A percentile compares a stretch with the other conserved stretches of the same genome.
Evolutionary conservation across 345 rosid genomes (phyloP).

Genomic region (Nasturtium officinale): DNA sequence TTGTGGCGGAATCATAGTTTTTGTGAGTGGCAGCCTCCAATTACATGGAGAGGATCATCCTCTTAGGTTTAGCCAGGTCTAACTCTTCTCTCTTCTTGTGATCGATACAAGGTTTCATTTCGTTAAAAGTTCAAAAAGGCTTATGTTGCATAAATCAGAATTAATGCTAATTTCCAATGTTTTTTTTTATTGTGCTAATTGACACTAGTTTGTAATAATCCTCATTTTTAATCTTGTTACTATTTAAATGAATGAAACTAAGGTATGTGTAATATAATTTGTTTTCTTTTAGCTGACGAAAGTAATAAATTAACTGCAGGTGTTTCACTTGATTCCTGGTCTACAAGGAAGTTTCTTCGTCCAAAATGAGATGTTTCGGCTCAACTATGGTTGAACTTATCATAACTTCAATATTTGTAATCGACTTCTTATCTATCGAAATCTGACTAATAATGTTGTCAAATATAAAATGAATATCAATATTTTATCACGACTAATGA

Average conservation of each 20-base stretch:
- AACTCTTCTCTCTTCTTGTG: conserved; percentile 1
- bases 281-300: neutral
- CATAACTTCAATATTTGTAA: neutral
- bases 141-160: neutral
- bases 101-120: neutral
- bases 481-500: neutral
- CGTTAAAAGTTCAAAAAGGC: neutral
- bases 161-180: neutral
- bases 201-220: neutral
- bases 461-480: neutral
- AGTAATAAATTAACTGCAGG: conserved; percentile 46
- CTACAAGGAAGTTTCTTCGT: conserved; percentile 62
- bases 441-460: neutral
- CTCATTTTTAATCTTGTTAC: neutral
- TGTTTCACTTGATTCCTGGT: conserved; percentile 70
- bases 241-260: neutral
- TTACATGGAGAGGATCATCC: conserved; percentile 70
- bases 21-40: conserved; percentile 79
- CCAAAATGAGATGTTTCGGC: conserved; percentile 87
- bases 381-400: conserved; percentile 62
- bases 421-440: neutral
- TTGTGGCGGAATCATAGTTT: conserved; percentile 61
- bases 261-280: neutral
- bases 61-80: conserved; percentile 81
- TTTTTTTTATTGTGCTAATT: neutral